Evolutionary conservation across 164 flowering plant genomes (phyloP), one percentile per base, ranked within the genome.

Genomic region (Kalanchoe fedtschenkoi): DNA sequence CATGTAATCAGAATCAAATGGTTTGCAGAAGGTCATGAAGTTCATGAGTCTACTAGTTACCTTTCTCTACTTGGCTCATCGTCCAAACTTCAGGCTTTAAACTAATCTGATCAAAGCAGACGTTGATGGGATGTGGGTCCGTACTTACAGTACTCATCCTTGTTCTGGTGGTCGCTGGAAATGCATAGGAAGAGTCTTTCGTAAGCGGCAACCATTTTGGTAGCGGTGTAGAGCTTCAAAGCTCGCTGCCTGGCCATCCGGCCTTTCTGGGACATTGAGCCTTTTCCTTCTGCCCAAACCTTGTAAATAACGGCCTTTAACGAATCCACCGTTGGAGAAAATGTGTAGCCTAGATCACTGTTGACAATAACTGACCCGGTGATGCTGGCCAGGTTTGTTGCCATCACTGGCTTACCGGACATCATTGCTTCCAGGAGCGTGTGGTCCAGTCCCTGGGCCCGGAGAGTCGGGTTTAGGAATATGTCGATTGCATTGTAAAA

Each of bases 391-490:
- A 89, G 71, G 67, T 75, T 83, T n/a, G 87, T 79, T 1, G 91
- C 93, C 78, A 86, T 71, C 24, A 86, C 65, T 6, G 92, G 87
- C 72, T 79, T 86, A 17, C 90, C 87, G 7, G 78, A 77, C 35
- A 86, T 75, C 75, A 79, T 78, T 14, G 92, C 92, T 72, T 89
- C 96, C 61, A 89, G 65, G 63, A 83, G 44, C 16, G 90, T 86
- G 41, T 81, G 89, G 68, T 89, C 91, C 65, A 89, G 64, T 5
- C 93, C 96, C 53, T 89, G 96, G 39, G 96, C 85, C 62, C 91
- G 71, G 14, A 83, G 80, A 4, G 96, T 86, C 21, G 96, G 96
- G 63, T 86, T 84, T 15, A 83, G 76, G 60, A 86, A 86, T 30
- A 86, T 68, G 47, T 85, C 91, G 0, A 89, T 67, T 6, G 85